Base-by-base conservation (phyloP, 768 basidiomycete genomes). In the Leccinum broughii region DNA sequence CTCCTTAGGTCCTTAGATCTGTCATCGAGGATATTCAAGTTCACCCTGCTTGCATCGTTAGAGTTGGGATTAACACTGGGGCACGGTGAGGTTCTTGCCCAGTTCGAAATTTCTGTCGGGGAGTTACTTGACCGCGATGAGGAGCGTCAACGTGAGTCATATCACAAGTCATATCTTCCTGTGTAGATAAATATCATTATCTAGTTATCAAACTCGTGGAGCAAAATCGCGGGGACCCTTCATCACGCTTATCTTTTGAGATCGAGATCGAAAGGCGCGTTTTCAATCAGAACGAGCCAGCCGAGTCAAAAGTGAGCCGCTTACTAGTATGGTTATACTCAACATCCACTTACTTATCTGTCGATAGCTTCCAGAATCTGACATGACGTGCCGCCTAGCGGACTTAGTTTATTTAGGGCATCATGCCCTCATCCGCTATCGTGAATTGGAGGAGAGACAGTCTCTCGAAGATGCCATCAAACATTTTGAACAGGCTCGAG, bases 1-100 rank as follows among this genome's bases (percentile, higher is more conserved):
- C 2, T 13, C n/a, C 11, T 20, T 14, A 58, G 60, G 44, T n/a
- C 57, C 11, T 58, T 24, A 4, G 15, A 53, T 48, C 17, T 6
- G 28, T 50, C 37, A 37, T 44, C 11, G 15, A 37, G 15, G 14
- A 56, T 58, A 20, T 22, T 7, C 7, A 34, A 34, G 34, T 28
- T 62, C 37, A 51, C 28, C 5, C 14, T 62, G 3, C n/a, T 50
- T 55, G 61, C 61, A 24, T 59, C 61, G 7, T 59, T 51, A 37
- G 61, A 62, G 22, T 20, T 54, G 39, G 48, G 39, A 20, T 35
- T 52, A 4, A 59, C 39, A 15, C 28, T 62, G 22, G 57, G 61
- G 20, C 22, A 48, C 4, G 57, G 61, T 32, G 57, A 62, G 35
- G 4, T 44, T 20, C 57, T 59, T 15, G 17, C 22, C 11, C 30